Conservation (phyloP, 345 rosid genomes). For the Eucalyptus pumila region DNA sequence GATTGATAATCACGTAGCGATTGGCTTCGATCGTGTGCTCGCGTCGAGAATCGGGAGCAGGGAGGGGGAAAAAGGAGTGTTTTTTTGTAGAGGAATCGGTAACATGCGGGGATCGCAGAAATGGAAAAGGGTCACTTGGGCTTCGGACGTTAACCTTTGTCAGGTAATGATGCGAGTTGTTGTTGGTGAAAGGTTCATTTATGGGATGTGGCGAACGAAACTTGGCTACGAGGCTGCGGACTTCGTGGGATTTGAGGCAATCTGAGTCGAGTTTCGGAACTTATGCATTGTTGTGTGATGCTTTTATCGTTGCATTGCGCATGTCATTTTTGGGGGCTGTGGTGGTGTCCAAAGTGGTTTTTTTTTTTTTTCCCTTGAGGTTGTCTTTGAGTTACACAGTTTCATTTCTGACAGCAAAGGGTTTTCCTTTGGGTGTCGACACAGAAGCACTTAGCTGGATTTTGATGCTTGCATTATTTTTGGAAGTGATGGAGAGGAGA, state of each 20-base stretch:
- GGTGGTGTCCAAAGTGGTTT: background rate
- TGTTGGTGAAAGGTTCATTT: background rate
- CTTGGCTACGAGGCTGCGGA: background rate
- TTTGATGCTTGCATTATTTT: background rate
- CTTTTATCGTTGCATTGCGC: background rate
- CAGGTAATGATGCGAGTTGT: constrained; percentile 51
- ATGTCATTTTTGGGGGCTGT: background rate
- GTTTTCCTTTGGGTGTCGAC: background rate
- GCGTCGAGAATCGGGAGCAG: constrained; percentile 15
- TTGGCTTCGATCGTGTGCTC: background rate
- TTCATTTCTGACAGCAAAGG: background rate
- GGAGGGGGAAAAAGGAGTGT: background rate
- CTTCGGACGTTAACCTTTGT: constrained; percentile 88
- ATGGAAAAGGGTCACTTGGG: constrained; percentile 90
- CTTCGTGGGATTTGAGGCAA: background rate
- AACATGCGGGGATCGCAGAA: constrained; percentile 72
- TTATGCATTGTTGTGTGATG: background rate
- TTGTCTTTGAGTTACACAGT: background rate
- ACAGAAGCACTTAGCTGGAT: background rate
- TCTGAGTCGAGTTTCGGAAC: background rate
- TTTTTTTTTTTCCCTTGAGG: background rate
- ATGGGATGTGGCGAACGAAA: background rate
- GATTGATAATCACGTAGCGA: background rate
- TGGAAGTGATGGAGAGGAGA: background rate
- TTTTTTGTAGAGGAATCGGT: background rate